Conservation (phyloP, 2,329 filamentous ascomycete species). For the Triangularia verruculosa region DNA sequence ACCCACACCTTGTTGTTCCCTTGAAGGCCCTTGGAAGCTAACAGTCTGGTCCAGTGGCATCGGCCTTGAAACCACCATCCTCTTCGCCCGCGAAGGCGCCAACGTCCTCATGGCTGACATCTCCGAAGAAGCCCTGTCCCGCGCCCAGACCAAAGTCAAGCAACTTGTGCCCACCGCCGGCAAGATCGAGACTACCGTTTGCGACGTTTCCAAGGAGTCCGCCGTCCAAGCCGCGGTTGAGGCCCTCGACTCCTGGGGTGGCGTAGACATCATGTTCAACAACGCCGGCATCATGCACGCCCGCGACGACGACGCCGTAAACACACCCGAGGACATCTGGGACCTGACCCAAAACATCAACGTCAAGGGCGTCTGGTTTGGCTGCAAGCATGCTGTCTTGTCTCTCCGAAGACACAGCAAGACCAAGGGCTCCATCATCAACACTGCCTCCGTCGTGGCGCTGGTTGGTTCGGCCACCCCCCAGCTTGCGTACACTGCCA, state of each 20-base stretch:
- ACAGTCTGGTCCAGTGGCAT: conserved; percentile 69
- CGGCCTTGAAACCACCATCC: conserved; percentile 85
- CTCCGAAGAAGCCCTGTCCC: conserved; percentile 72
- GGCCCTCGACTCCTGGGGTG: conserved; percentile 77
- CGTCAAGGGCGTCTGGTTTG: conserved; percentile 97
- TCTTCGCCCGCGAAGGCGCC: conserved; percentile 86
- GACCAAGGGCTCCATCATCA: conserved; percentile 78
- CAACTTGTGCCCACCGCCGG: conserved; percentile 62
- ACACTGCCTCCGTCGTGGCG: conserved; percentile 86
- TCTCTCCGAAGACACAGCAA: conserved; percentile 78
- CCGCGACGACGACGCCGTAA: conserved; percentile 73
- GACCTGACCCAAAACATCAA: conserved; percentile 92
- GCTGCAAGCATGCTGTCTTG: conserved; percentile 85
- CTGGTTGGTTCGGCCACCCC: conserved; percentile 83
- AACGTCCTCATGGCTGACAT: conserved; percentile 84
- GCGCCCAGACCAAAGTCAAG: conserved; percentile 68
- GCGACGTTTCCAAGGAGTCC: conserved; percentile 81
- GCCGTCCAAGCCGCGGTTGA: conserved; percentile 74
- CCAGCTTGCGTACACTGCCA: conserved; percentile 89
- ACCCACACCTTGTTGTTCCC: neutral
- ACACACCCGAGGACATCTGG: conserved; percentile 89
- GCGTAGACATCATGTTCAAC: conserved; percentile 92
- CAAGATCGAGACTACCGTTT: conserved; percentile 61
- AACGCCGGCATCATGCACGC: conserved; percentile 97
- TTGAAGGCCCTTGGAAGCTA: neutral